Evolutionary conservation across 169 alveolate genomes (phyloP).

Genomic region (Plasmodium blacklocki): DNA sequence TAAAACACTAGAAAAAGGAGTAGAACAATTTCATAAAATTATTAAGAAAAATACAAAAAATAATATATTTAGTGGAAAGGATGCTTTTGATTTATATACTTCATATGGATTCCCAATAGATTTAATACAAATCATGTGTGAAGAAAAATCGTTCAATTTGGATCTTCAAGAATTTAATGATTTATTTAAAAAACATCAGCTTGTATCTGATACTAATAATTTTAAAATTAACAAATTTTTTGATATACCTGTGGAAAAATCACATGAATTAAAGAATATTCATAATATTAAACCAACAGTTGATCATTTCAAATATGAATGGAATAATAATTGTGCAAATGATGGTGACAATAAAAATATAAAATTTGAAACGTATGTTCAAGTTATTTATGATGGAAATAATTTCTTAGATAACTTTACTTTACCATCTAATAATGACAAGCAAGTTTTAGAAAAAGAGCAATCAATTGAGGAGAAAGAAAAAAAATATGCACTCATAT

Average conservation of each 20-base stretch:
- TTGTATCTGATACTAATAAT: constrained; percentile 85
- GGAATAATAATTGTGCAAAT: constrained; percentile 54
- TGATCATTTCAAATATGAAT: constrained; percentile 80
- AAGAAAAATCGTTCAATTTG: constrained; percentile 87
- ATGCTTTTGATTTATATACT: constrained; percentile 92
- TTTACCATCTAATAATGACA: constrained; percentile 8
- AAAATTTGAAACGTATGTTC: constrained; percentile 75
- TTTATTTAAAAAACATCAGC: constrained; percentile 86
- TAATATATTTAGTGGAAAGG: constrained; percentile 82
- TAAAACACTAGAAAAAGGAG: constrained; percentile 90
- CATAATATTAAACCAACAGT: constrained; percentile 72
- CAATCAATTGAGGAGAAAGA: neutral
- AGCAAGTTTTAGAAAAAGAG: neutral
- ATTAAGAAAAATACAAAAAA: constrained; percentile 39
- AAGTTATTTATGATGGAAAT: constrained; percentile 86
- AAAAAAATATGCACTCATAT: constrained; percentile 84
- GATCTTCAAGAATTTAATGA: constrained; percentile 88
- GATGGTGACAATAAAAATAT: constrained; percentile 22
- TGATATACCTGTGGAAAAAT: constrained; percentile 83
- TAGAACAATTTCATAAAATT: constrained; percentile 84
- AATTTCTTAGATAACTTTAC: constrained; percentile 66
- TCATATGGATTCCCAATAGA: constrained; percentile 96
- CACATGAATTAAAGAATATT: constrained; percentile 71
- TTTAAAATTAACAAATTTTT: constrained; percentile 76
- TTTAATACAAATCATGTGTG: constrained; percentile 94